A percentile compares a stretch with the other conserved stretches of the same genome.
Evolutionary conservation across 106 monocot genomes (phyloP).

Genomic region (Phalaenopsis aphrodite): DNA sequence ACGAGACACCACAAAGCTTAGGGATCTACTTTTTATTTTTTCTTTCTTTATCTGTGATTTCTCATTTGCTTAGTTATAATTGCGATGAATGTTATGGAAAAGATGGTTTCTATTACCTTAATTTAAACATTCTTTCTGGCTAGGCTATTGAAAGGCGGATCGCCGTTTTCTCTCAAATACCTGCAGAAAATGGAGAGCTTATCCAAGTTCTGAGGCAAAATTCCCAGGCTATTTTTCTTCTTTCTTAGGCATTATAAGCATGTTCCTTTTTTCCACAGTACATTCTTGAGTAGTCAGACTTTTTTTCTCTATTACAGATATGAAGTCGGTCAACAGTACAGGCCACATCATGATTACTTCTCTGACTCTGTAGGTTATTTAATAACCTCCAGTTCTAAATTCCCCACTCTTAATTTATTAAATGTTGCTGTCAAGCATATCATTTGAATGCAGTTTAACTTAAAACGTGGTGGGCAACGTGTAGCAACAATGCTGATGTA

Average conservation of each 20-base stretch:
- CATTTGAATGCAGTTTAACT: conserved; percentile 36
- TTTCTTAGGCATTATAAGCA: neutral
- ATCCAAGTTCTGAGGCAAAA: conserved; percentile 75
- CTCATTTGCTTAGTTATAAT: neutral
- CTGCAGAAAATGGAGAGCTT: conserved; percentile 82
- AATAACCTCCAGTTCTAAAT: neutral
- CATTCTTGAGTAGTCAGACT: conserved; percentile 6
- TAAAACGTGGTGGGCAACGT: conserved; percentile 60
- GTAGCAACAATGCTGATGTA: conserved; percentile 80
- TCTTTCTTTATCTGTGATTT: neutral
- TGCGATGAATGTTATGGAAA: neutral
- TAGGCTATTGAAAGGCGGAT: conserved; percentile 87
- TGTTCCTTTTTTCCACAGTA: neutral
- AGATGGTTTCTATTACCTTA: neutral
- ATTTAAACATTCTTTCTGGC: neutral
- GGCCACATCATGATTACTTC: conserved; percentile 80
- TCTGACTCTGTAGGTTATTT: conserved; percentile 57
- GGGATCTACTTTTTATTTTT: neutral
- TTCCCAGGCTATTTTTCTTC: neutral
- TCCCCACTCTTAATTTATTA: neutral
- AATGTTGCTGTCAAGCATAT: neutral
- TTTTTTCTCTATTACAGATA: conserved; percentile 35
- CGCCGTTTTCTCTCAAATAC: conserved; percentile 81
- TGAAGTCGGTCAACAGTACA: conserved; percentile 49
- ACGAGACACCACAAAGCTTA: neutral